Evolutionary conservation across 1,284 basidiomycete species (phyloP).

Genomic region (Mycena citricolor): DNA sequence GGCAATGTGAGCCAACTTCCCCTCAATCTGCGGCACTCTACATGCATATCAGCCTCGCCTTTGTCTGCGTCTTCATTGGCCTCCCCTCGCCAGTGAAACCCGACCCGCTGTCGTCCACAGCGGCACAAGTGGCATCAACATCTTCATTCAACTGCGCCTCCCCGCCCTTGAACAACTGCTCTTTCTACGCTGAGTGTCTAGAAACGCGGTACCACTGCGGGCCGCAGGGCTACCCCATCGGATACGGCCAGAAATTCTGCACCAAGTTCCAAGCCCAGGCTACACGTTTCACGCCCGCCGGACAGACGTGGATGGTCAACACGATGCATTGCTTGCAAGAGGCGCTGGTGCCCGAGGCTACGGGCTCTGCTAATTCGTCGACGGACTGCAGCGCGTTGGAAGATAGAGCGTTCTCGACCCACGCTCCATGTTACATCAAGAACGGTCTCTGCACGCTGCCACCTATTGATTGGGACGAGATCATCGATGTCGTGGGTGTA

Average conservation of each 20-base stretch:
- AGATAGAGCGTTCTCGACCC: slow-evolving; percentile 39
- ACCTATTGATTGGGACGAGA: slow-evolving; percentile 35
- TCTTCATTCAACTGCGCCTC: slow-evolving; percentile 34
- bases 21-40: too few relatives aligned
- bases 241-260: slow-evolving; percentile 41
- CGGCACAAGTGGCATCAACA: too few relatives aligned
- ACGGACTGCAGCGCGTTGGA: slow-evolving; percentile 36
- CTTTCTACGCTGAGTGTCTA: slow-evolving; percentile 45
- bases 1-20: too few relatives aligned
- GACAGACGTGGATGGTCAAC: slow-evolving; percentile 42
- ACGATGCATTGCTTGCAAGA: slow-evolving; percentile 48
- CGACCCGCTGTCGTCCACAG: too few relatives aligned
- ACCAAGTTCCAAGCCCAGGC: slow-evolving; percentile 35
- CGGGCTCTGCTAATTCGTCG: slow-evolving; percentile 23
- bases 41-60: too few relatives aligned
- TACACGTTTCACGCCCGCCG: slow-evolving; percentile 29
- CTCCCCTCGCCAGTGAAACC: too few relatives aligned
- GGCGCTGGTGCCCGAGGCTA: slow-evolving; percentile 38
- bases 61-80: too few relatives aligned
- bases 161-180: slow-evolving; percentile 40
- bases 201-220: slow-evolving; percentile 45
- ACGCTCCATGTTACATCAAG: slow-evolving; percentile 39
- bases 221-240: slow-evolving; percentile 40
- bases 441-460: slow-evolving; percentile 41
- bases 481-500: slow-evolving; percentile 39